These are phyloP conservation scores for Neocallimastix lanati DNA, from an alignment of 192 early-diverging fungal genomes.

Conservation along the genomic window DNA sequence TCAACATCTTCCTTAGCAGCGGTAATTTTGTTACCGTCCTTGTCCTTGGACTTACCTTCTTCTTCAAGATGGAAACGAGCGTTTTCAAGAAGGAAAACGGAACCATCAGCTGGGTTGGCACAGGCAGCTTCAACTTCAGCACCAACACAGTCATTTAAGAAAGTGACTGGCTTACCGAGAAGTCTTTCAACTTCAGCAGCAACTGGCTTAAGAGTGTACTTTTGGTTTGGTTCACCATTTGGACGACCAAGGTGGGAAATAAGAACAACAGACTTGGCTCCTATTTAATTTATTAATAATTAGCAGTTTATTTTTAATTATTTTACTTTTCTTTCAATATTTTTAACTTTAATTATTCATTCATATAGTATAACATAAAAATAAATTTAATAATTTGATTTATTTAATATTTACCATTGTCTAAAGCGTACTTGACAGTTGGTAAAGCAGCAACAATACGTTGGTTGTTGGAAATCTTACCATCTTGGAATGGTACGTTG, in stretches of 20 bases:
- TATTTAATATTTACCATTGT: slow-evolving; percentile 38
- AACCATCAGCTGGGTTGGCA: slow-evolving; percentile 31
- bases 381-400: too few species aligned
- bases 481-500: slow-evolving; percentile 90
- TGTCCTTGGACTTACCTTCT: slow-evolving; percentile 84
- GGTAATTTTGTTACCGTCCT: slow-evolving; percentile 78
- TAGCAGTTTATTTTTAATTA: too few species aligned
- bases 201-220: slow-evolving; percentile 86
- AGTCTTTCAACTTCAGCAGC: slow-evolving; percentile 62
- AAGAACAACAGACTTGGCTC: slow-evolving; percentile 72
- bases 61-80: slow-evolving; percentile 97
- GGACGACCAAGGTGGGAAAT: slow-evolving; percentile 97
- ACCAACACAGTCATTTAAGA: slow-evolving; percentile 90
- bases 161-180: slow-evolving; percentile 64
- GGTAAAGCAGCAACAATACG: slow-evolving; percentile 88
- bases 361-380: too few species aligned
- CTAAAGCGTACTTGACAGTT: slow-evolving; percentile 77
- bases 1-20: slow-evolving; percentile 60
- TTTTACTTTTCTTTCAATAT: too few species aligned
- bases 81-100: slow-evolving; percentile 91
- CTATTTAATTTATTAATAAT: slow-evolving; percentile 12
- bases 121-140: slow-evolving; percentile 61
- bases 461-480: slow-evolving; percentile 90
- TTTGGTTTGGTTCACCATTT: slow-evolving; percentile 67
- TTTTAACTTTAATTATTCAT: too few species aligned